phyloP scores from a whole-genome alignment of 2,329 filamentous ascomycete genomes.

The Aureobasidium sp. region DNA sequence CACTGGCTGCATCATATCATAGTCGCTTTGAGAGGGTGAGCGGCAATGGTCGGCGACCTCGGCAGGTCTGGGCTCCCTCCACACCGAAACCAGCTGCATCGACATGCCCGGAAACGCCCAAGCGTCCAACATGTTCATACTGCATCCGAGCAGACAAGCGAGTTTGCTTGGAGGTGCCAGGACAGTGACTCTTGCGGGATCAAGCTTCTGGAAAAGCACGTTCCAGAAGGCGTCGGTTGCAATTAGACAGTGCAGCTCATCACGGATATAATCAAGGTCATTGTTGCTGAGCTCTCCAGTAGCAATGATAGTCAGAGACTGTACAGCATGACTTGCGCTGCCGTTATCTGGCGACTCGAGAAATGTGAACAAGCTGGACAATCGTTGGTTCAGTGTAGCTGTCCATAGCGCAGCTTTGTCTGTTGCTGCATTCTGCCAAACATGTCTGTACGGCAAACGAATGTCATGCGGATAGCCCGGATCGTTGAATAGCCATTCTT shows the following conservation, averaged over 20 bases:
- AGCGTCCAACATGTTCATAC: slow-evolving; percentile 43
- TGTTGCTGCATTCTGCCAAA: background rate
- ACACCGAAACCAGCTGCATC: slow-evolving; percentile 26
- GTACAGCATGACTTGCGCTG: background rate
- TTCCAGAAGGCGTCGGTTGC: slow-evolving; percentile 11
- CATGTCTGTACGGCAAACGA: background rate
- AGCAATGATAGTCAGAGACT: background rate
- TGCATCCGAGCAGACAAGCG: slow-evolving; percentile 52
- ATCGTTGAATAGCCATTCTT: slow-evolving; percentile 1
- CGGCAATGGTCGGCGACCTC: background rate
- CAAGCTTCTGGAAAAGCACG: slow-evolving; percentile 19
- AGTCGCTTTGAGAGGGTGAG: background rate
- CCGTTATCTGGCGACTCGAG: background rate
- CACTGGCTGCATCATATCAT: background rate
- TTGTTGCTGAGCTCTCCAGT: slow-evolving; percentile 8
- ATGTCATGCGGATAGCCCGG: background rate
- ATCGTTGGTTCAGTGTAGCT: background rate
- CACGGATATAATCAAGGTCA: slow-evolving; percentile 6
- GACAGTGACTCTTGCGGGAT: slow-evolving; percentile 31
- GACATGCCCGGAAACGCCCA: slow-evolving; percentile 29
- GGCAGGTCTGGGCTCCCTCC: background rate
- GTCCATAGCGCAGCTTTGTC: background rate
- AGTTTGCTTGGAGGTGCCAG: slow-evolving; percentile 56
- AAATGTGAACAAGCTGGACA: background rate
- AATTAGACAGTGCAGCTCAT: slow-evolving; percentile 12